Evolutionary conservation across 225 moss, liverwort and hornwort species (phyloP).

Genomic region (Sphagnum contortum): DNA sequence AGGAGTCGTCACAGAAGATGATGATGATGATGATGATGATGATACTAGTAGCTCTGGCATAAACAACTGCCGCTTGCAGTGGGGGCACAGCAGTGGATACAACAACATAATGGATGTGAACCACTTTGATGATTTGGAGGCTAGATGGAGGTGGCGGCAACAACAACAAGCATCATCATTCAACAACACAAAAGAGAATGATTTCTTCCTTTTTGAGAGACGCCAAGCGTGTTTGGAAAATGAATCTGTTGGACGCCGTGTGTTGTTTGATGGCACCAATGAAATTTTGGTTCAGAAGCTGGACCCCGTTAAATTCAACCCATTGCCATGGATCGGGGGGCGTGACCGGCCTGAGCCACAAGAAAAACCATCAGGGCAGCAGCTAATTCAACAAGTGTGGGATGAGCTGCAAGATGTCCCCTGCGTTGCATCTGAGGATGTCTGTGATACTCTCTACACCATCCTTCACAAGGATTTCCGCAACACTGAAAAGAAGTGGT

Average conservation of each 20-base stretch:
- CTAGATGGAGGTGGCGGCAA: constrained; percentile 6
- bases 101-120: constrained; percentile 23
- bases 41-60: not conserved
- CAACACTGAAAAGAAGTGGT: constrained; percentile 52
- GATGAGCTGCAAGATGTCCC: constrained; percentile 54
- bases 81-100: too few relatives aligned
- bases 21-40: constrained; percentile 1
- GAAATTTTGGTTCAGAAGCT: constrained; percentile 33
- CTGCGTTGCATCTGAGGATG: constrained; percentile 47
- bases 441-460: constrained; percentile 57
- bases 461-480: constrained; percentile 74
- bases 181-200: not conserved
- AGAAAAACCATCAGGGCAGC: constrained; percentile 43
- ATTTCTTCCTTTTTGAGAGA: too few relatives aligned
- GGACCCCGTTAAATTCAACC: constrained; percentile 2
- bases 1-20: constrained; percentile 2
- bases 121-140: constrained; percentile 30
- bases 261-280: constrained; percentile 42
- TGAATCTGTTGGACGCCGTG: constrained; percentile 18
- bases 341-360: constrained; percentile 11
- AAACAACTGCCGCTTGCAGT: too few relatives aligned
- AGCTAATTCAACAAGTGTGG: constrained; percentile 43
- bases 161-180: not conserved
- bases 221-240: too few relatives aligned
- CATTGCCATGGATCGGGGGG: constrained; percentile 13